These are phyloP conservation scores for Stephanodiscus minutulus DNA, from an alignment of 108 stramenopile genomes.

Conservation along the genomic window DNA sequence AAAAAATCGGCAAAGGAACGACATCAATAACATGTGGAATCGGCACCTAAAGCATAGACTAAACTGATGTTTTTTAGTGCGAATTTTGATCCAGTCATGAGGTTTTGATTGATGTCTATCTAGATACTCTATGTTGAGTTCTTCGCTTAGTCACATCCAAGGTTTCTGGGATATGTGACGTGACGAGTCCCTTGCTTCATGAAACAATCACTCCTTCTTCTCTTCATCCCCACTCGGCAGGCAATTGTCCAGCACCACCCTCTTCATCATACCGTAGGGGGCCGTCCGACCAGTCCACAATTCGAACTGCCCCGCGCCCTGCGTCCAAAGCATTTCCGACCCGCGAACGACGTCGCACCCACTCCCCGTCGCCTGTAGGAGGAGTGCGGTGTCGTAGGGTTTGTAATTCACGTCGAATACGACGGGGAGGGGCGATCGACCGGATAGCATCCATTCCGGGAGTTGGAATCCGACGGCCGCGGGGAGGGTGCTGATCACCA, in stretches of 20 bases:
- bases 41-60: too few species aligned
- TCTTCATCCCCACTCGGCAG: conserved; percentile 50
- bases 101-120: too few species aligned
- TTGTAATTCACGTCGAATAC: conserved; percentile 96
- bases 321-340: conserved; percentile 98
- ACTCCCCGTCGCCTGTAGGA: conserved; percentile 81
- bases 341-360: conserved; percentile 90
- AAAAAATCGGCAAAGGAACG: too few species aligned
- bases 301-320: conserved; percentile 97
- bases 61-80: too few species aligned
- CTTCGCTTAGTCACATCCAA: background rate
- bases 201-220: conserved; percentile 4
- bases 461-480: conserved; percentile 88
- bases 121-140: too few species aligned
- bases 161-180: background rate
- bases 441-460: conserved; percentile 77
- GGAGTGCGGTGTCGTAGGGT: conserved; percentile 87
- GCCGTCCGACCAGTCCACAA: conserved; percentile 91
- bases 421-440: conserved; percentile 40
- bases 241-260: conserved; percentile 84
- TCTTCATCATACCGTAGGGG: conserved; percentile 88
- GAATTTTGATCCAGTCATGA: too few species aligned
- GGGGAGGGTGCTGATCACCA: conserved; percentile 94
- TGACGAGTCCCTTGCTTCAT: background rate
- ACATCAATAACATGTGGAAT: too few species aligned